Conservation (phyloP, 306 rosid species). For the Medicago lupulina region DNA sequence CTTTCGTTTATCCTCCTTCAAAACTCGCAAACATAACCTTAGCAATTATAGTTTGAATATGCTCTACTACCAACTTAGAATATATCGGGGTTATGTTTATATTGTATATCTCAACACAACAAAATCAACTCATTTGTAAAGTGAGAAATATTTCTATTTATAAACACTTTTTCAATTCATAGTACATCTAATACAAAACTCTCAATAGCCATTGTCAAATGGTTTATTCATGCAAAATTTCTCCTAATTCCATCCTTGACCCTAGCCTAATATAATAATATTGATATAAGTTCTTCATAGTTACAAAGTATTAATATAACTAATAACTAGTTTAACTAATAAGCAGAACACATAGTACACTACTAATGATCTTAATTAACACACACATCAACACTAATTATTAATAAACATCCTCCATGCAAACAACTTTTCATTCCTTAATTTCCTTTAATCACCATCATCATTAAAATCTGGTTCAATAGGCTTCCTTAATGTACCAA, state of each 20-base stretch:
- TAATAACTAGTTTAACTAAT: not conserved
- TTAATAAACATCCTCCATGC: constrained; percentile 1
- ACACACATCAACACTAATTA: not conserved
- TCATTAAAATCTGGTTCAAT: constrained; percentile 59
- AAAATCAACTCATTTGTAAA: not conserved
- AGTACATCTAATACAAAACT: not conserved
- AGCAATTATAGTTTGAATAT: too few relatives aligned
- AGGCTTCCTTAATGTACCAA: constrained; percentile 58
- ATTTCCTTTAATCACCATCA: constrained; percentile 38
- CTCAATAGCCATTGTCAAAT: not conserved
- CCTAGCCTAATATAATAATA: constrained; percentile 34
- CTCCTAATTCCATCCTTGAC: not conserved
- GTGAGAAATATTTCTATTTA: not conserved
- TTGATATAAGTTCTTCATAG: constrained; percentile 9
- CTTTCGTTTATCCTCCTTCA: too few relatives aligned
- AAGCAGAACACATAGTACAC: constrained; percentile 13
- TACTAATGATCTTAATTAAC: not conserved
- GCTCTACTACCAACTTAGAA: too few relatives aligned
- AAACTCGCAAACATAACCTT: too few relatives aligned
- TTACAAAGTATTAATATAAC: constrained; percentile 26
- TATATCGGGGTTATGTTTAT: too few relatives aligned
- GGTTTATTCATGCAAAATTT: not conserved
- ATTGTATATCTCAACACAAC: too few relatives aligned
- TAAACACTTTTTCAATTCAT: not conserved
- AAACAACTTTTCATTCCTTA: not conserved